phyloP scores from a whole-genome alignment of 2,329 filamentous ascomycete genomes.

The Sordariomycetes sp. region DNA sequence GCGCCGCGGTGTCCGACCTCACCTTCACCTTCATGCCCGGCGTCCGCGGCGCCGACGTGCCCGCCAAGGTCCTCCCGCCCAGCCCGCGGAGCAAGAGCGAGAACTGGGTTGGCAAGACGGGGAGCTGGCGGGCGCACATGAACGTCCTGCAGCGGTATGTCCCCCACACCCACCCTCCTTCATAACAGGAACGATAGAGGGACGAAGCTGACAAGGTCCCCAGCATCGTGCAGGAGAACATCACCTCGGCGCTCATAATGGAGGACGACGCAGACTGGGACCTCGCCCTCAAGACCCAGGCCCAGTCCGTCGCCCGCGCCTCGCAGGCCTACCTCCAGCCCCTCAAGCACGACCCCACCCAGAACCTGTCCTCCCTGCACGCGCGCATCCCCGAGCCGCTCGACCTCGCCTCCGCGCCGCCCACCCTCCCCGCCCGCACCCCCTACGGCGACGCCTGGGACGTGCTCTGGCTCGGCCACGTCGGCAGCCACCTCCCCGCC shows the following conservation, averaged over 20 bases:
- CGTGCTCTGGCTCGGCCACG: slow-evolving; percentile 39
- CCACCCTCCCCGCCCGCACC: not conserved
- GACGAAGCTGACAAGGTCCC: not conserved
- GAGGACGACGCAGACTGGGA: slow-evolving; percentile 52
- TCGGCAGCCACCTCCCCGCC: slow-evolving; percentile 21
- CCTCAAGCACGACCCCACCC: slow-evolving; percentile 2
- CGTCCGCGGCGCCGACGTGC: slow-evolving; percentile 23
- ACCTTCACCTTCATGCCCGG: slow-evolving; percentile 35
- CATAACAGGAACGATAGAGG: not conserved
- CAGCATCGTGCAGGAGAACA: slow-evolving; percentile 30
- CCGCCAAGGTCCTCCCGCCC: slow-evolving; percentile 22
- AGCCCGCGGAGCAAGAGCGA: not conserved
- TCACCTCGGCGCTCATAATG: slow-evolving; percentile 37
- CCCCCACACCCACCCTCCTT: not conserved
- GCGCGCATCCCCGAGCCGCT: slow-evolving; percentile 1
- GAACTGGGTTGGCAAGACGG: slow-evolving; percentile 3
- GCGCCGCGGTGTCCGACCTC: slow-evolving; percentile 32
- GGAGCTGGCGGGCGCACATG: slow-evolving; percentile 27
- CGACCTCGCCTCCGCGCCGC: not conserved
- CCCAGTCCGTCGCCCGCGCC: slow-evolving; percentile 27
- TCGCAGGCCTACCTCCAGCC: slow-evolving; percentile 23
- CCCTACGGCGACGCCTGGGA: slow-evolving; percentile 43
- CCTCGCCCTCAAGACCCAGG: slow-evolving; percentile 34
- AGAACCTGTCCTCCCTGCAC: slow-evolving; percentile 13
- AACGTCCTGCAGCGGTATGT: slow-evolving; percentile 21